Base-by-base conservation (phyloP, 73 alveolate species). In the Effrenium voratum region DNA sequence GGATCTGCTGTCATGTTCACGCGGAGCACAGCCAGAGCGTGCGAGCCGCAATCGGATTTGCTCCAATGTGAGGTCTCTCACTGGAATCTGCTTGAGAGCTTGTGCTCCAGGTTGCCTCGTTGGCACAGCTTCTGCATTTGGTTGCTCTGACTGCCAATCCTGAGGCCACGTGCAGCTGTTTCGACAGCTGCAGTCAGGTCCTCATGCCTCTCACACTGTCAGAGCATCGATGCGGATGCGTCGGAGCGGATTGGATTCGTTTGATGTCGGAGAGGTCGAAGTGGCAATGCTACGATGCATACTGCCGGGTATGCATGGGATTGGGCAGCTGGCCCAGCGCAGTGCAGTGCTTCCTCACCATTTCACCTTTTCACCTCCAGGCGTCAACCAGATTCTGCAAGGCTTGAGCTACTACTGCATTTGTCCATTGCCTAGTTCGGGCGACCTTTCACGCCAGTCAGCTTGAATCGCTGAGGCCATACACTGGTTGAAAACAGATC, bases 231-330 rank as follows among this genome's bases (percentile, higher is more conserved):
- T n/a, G n/a, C n/a, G n/a, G n/a, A n/a, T n/a, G n/a, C n/a, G n/a
- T n/a, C n/a, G n/a, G n/a, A n/a, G n/a, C n/a, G n/a, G n/a, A 22
- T 22, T 22, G n/a, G 72, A 57, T 57, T 22, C 28, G 72, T 30
- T 30, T 1, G 72, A 57, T 57, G 28, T 30, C 16, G 3, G 59
- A n/a, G 47, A 86, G 94, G 94, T 91, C 98, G 19, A 91, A 91
- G 44, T 91, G 98, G 98, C 98, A 91, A 76, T 91, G 98, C 57
- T 91, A 91, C 34, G 98, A 91, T 47, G 98, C 98, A 34, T 91
- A 91, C 88, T 91, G 98, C 77, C 50, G 98, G 76, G 98, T 91
- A 43, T 91, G 98, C 77, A 91, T 91, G 98, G 98, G 98, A 38
- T 47, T 91, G 77, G 95, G 95, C 34, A 81, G 12, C 68, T 24